These are phyloP conservation scores for Vigna hirtella DNA, from an alignment of 306 rosid species.

Conservation along the genomic window DNA sequence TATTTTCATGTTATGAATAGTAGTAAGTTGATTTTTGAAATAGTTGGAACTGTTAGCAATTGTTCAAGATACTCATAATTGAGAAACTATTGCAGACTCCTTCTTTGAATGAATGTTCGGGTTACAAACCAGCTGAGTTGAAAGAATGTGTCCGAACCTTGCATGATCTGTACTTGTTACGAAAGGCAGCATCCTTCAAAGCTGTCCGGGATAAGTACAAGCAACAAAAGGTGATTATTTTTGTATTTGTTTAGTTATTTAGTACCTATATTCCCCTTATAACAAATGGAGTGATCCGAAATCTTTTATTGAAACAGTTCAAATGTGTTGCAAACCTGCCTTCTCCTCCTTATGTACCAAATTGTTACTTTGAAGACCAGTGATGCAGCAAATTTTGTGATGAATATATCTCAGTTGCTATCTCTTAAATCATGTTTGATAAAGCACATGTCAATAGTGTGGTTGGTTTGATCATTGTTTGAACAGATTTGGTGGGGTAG, in stretches of 20 bases:
- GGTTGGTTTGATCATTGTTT: background rate
- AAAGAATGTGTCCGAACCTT: constrained; percentile 63
- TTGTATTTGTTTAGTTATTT: background rate
- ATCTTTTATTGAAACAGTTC: constrained; percentile 57
- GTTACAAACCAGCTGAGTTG: constrained; percentile 66
- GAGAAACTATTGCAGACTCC: constrained; percentile 48
- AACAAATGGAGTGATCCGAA: background rate
- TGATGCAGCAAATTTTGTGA: background rate
- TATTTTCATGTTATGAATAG: background rate
- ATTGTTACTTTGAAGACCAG: constrained; percentile 51
- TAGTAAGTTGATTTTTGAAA: background rate
- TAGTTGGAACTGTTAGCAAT: background rate
- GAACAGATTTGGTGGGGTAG: background rate
- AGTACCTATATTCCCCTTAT: background rate
- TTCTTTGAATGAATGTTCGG: constrained; percentile 48
- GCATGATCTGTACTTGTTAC: constrained; percentile 71
- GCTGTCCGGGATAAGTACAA: constrained; percentile 78
- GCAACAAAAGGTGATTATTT: constrained; percentile 64
- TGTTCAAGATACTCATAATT: background rate
- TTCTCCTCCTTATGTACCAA: constrained; percentile 70
- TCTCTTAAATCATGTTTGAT: background rate
- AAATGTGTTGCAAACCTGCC: constrained; percentile 67
- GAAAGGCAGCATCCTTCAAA: constrained; percentile 64
- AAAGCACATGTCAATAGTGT: background rate
- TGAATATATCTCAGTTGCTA: background rate